Base-by-base conservation (phyloP, 345 rosid species). In the Kernera saxatilis region DNA sequence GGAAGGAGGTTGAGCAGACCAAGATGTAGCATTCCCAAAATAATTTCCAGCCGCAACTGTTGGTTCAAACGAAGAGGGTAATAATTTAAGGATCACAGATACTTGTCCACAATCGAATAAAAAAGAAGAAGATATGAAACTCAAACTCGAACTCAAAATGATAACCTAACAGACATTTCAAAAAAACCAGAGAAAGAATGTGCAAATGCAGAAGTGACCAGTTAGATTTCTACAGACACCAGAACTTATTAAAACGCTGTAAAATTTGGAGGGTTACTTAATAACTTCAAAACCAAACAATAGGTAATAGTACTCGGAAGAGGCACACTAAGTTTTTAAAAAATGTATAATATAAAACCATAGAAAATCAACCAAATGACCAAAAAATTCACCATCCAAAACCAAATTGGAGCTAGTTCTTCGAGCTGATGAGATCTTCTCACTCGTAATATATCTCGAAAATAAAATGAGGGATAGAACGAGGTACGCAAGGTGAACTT, bases 1-100 rank as follows among this genome's bases (percentile, higher is more conserved):
- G 22, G 78, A 36, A 51, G 83, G 87, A 71, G 89, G 57, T 39
- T 86, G 93, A 19, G 87, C 62, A 73, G 99, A 82, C 99, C 98
- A 91, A 29, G 85, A 66, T 55, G 89, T 79, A 72, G 89, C 82
- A 83, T 82, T 83, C 60, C 78, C 78, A 52, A 51, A 79, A 44
- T 84, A 88, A 74, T 67, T 82, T 76, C 79, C 75, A 21, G 83
- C 75, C 64, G 85, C 67, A 65, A 82, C 93, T 82, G 95, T 41
- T 32, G 41, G 4, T 51, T 30, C 56, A 59, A 7, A 65, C 36
- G 39, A 67, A 77, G 77, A 68, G 13, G 6, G 33, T 7, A 43
- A 75, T 17, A 74, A 19, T 18, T 39, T 40, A 58, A 62, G 8
- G 39, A 57, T 39, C 25, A 59, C 3, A 30, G 33, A 18, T 14